Conservation (phyloP, 352 stramenopile genomes). For the Pythium phragmitis region DNA sequence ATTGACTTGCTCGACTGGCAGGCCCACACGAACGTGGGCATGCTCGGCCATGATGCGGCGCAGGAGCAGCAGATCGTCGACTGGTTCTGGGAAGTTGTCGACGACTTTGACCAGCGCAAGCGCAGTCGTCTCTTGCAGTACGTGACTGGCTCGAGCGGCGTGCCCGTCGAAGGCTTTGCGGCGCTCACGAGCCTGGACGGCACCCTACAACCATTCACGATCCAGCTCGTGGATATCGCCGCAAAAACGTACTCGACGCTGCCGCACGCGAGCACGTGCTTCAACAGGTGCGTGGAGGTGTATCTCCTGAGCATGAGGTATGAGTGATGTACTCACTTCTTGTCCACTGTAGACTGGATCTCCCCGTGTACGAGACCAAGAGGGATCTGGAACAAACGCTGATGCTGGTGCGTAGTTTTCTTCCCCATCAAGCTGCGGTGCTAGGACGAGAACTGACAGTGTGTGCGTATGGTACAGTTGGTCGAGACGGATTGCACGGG, state of each 20-base stretch:
- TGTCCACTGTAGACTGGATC: conserved; percentile 48
- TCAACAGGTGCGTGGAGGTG: conserved; percentile 53
- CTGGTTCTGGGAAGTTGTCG: conserved; percentile 84
- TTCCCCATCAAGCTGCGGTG: neutral
- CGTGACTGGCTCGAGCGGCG: conserved; percentile 75
- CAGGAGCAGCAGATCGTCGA: conserved; percentile 48
- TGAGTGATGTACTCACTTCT: neutral
- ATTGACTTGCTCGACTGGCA: conserved; percentile 91
- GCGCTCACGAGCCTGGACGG: conserved; percentile 79
- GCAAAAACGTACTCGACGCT: conserved; percentile 53
- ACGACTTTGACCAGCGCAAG: conserved; percentile 54
- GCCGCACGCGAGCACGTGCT: conserved; percentile 78
- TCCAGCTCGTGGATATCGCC: conserved; percentile 52
- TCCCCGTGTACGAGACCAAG: conserved; percentile 79
- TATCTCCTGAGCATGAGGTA: too few relatives aligned
- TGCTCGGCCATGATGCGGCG: conserved; percentile 28
- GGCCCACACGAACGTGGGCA: conserved; percentile 61
- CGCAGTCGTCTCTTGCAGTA: conserved; percentile 79
- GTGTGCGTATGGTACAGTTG: conserved; percentile 30
- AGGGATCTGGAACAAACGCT: conserved; percentile 93
- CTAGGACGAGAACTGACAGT: conserved; percentile 1
- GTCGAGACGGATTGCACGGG: conserved; percentile 76
- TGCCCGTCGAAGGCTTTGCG: conserved; percentile 82
- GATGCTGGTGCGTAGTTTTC: conserved; percentile 66
- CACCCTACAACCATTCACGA: conserved; percentile 69